Percentiles rank a stretch among this genome's conserved stretches.
phyloP scores from a whole-genome alignment of 495 filamentous ascomycete species.

The Daldinia loculata region DNA sequence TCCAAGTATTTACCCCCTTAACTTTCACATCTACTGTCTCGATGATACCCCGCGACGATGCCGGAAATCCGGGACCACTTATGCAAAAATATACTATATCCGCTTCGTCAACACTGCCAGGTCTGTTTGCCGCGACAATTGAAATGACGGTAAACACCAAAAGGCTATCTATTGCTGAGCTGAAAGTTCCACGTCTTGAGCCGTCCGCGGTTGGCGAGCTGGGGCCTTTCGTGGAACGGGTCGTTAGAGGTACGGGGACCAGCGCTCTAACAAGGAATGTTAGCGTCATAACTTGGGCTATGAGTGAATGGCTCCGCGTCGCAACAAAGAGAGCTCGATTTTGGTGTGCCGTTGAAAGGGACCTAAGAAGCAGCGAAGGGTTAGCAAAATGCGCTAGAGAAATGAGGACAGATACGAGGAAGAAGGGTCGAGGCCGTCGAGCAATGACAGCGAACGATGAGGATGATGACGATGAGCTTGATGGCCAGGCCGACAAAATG shows the following conservation, averaged over 20 bases:
- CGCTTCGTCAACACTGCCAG: constrained; percentile 47
- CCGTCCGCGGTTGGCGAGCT: constrained; percentile 54
- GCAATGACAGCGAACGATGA: constrained; percentile 28
- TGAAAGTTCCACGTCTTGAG: constrained; percentile 55
- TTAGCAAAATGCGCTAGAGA: constrained; percentile 41
- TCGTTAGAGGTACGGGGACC: constrained; percentile 36
- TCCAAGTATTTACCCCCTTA: constrained; percentile 65
- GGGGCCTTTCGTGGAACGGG: constrained; percentile 49
- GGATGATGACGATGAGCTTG: constrained; percentile 28
- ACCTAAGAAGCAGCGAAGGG: constrained; percentile 47
- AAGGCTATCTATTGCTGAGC: constrained; percentile 47
- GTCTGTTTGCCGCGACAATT: constrained; percentile 56
- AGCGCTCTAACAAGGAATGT: constrained; percentile 55
- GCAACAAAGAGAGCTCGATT: constrained; percentile 55
- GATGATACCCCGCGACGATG: constrained; percentile 43
- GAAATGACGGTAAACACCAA: constrained; percentile 59
- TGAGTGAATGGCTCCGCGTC: constrained; percentile 62
- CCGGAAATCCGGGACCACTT: constrained; percentile 42
- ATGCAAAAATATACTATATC: constrained; percentile 54
- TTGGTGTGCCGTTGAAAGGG: constrained; percentile 55
- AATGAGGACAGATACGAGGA: constrained; percentile 35
- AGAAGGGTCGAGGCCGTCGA: constrained; percentile 20
- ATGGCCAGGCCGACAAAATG: constrained; percentile 21
- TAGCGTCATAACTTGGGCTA: constrained; percentile 57
- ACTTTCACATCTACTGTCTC: constrained; percentile 59